phyloP scores from a whole-genome alignment of 768 basidiomycete species.

The Tylopilus vinaceipallidus region DNA sequence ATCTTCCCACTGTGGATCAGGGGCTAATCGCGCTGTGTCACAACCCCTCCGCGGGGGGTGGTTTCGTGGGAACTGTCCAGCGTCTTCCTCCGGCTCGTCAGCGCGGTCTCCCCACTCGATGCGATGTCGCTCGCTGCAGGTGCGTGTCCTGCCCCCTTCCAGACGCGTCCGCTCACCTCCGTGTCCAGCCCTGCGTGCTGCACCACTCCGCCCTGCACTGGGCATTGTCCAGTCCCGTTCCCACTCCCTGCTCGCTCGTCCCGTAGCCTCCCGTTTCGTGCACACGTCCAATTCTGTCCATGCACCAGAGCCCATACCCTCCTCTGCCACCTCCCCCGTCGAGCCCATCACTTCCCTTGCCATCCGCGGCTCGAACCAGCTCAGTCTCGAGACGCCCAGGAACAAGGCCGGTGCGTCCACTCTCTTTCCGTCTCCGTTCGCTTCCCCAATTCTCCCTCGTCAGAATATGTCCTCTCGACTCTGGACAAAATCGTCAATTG shows the following conservation, averaged over 20 bases:
- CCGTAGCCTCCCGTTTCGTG: conserved; percentile 50
- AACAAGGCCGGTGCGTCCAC: conserved; percentile 77
- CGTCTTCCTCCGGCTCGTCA: background rate
- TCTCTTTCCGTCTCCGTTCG: background rate
- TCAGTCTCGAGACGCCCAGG: conserved; percentile 81
- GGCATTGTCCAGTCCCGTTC: conserved; percentile 28
- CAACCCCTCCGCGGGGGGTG: conserved; percentile 16
- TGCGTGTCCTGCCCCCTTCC: conserved; percentile 31
- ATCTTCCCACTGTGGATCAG: conserved; percentile 6
- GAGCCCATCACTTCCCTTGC: conserved; percentile 72
- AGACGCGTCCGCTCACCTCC: conserved; percentile 26
- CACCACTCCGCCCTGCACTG: conserved; percentile 44
- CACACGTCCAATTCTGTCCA: conserved; percentile 50
- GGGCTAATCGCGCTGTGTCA: background rate
- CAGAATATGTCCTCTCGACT: conserved; percentile 95
- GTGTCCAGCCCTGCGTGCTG: conserved; percentile 32
- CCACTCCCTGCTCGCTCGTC: conserved; percentile 11
- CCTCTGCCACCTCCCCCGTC: conserved; percentile 41
- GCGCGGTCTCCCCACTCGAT: background rate
- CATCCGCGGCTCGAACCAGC: conserved; percentile 76
- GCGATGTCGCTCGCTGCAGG: conserved; percentile 46
- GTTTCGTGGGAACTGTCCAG: conserved; percentile 6
- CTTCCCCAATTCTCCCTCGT: background rate
- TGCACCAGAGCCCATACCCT: conserved; percentile 40
- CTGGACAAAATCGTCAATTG: conserved; percentile 97